A percentile compares a stretch with the other conserved stretches of the same genome.
Conservation (phyloP, 2,329 filamentous ascomycete species). For the Phyllosticta capitalensis region DNA sequence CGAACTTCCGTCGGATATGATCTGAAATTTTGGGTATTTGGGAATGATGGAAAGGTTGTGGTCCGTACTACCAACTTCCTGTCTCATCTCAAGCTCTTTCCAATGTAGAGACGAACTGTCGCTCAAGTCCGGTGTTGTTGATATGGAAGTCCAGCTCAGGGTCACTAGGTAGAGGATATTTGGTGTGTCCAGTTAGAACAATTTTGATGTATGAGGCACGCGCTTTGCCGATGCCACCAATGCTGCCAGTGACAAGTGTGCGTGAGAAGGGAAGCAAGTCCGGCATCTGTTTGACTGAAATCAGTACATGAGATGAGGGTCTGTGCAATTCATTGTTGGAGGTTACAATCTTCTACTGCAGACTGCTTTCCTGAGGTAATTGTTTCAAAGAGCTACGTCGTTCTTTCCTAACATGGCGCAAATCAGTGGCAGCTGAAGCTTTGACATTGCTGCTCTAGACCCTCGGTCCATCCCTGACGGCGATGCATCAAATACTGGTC, state of each 20-base stretch:
- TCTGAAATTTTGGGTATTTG: too few species aligned
- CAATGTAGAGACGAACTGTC: too few species aligned
- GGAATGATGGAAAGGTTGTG: too few species aligned
- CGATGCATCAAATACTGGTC: neutral
- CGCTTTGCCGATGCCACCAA: conserved; percentile 43
- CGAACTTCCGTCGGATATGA: too few species aligned
- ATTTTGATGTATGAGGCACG: conserved; percentile 39
- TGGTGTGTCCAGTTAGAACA: conserved; percentile 46
- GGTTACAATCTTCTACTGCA: too few species aligned
- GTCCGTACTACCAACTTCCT: too few species aligned
- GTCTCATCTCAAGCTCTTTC: too few species aligned
- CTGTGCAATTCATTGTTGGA: too few species aligned
- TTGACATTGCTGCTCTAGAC: neutral
- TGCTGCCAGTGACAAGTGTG: conserved; percentile 38
- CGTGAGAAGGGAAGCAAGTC: conserved; percentile 30
- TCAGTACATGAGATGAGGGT: neutral
- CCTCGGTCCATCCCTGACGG: neutral
- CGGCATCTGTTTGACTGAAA: neutral
- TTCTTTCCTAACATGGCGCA: neutral
- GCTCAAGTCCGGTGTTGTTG: too few species aligned
- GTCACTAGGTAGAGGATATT: too few species aligned
- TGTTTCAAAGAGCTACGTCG: neutral
- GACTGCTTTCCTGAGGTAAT: too few species aligned
- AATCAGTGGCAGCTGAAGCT: neutral
- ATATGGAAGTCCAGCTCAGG: conserved; percentile 49